Evolutionary conservation across 2,329 filamentous ascomycete genomes (phyloP).

Genomic region (Fusarium euwallaceae): DNA sequence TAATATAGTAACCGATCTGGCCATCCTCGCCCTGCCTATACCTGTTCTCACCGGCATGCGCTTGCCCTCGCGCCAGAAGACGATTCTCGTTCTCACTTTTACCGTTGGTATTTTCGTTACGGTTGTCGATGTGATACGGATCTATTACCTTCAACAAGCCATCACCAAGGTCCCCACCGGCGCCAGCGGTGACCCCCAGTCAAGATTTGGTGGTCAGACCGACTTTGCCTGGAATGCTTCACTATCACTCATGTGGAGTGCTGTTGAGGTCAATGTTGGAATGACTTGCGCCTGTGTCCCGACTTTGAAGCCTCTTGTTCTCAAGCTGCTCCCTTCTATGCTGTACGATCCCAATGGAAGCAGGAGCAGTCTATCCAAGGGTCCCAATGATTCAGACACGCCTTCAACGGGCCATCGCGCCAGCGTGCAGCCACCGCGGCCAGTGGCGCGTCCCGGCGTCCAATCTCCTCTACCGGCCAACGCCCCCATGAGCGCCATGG

Average conservation of each 20-base stretch:
- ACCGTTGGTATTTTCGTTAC: constrained; percentile 88
- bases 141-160: constrained; percentile 89
- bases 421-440: constrained; percentile 43
- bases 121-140: constrained; percentile 88
- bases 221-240: constrained; percentile 82
- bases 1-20: constrained; percentile 92
- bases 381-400: constrained; percentile 48
- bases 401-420: constrained; percentile 42
- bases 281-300: constrained; percentile 95
- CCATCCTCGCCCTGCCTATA: constrained; percentile 88
- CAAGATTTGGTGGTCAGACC: constrained; percentile 64
- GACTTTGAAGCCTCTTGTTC: constrained; percentile 86
- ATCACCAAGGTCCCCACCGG: constrained; percentile 59
- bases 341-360: constrained; percentile 65
- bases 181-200: constrained; percentile 53
- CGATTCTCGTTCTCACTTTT: constrained; percentile 88
- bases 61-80: constrained; percentile 86
- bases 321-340: constrained; percentile 71
- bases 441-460: constrained; percentile 32
- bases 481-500: constrained; percentile 54
- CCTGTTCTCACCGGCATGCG: constrained; percentile 90
- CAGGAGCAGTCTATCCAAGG: constrained; percentile 46
- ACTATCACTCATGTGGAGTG: constrained; percentile 92
- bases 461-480: constrained; percentile 44
- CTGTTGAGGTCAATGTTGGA: constrained; percentile 90